Base-by-base conservation (phyloP, 2,329 filamentous ascomycete genomes). In the Bisporella sp. region DNA sequence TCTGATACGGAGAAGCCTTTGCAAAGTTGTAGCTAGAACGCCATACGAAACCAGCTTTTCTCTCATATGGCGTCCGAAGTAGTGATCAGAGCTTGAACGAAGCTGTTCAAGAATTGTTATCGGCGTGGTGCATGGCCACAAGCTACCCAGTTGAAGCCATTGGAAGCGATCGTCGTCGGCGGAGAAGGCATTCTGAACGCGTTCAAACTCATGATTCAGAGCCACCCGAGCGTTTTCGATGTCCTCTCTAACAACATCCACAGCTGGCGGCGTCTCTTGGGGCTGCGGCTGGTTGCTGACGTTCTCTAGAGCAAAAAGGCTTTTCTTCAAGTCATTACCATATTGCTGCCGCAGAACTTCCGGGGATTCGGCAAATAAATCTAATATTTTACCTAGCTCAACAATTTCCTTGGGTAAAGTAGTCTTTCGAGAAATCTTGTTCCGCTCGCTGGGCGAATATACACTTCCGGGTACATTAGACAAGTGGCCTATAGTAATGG, bases 71-170 rank as follows among this genome's bases (percentile, higher is more conserved):
- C 45, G n/a, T 0, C 65, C 64, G 46, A 75, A 69, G 0, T 5
- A 4, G 1, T 45, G 40, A 1, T 39, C 50, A 0, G 63, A 63
- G 0, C 59, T 68, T 0, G 66, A 69, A 12, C 69, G 65, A 0
- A 78, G 58, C 12, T 70, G 67, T n/a, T 70, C 63, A 1, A 78
- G 65, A 1, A 78, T 56, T 1, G 69, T 63, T 0, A 67, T 47
- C 0, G 66, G 63, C 0, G 66, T 72, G n/a, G 71, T 54, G 1
- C 56, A 62, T 1, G 73, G 75, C 66, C 69, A 74, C 0, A 75
- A 57, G 4, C 62, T 60, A 2, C 62, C 69, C 28, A 58, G 40
- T n/a, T 62, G 51, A 1, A 75, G 63, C 73, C 73, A 76, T 4
- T 46, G 7, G 4, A 35, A 45, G 31, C 46, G 35, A 21, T 47